Percentiles rank a stretch among this genome's conserved stretches.
Conservation (phyloP, 352 stramenopile species). For the Phytophthora colocasiae region DNA sequence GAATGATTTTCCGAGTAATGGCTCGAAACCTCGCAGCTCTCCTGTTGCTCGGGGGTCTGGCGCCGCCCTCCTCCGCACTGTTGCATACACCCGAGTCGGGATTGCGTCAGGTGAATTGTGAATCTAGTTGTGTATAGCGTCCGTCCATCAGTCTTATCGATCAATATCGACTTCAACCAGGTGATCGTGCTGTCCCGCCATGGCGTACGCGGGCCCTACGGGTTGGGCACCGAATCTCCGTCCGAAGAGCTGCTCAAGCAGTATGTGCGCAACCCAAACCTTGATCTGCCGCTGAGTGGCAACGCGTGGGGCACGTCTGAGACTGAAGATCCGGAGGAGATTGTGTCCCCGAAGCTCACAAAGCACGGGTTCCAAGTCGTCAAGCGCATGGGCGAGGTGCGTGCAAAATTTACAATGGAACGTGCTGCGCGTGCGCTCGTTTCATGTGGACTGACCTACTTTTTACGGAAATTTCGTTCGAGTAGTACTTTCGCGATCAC, state of each 20-base stretch:
- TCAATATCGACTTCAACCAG: conserved; percentile 25
- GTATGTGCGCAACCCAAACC: conserved; percentile 68
- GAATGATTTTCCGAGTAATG: too few species aligned
- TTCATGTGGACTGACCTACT: conserved; percentile 12
- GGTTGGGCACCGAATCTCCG: conserved; percentile 58
- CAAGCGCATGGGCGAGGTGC: conserved; percentile 70
- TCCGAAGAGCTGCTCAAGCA: conserved; percentile 56
- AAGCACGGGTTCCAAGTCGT: conserved; percentile 74
- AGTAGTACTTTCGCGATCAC: conserved; percentile 75
- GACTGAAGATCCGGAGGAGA: conserved; percentile 63
- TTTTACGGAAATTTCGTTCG: conserved; percentile 18
- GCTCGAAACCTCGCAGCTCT: conserved; percentile 2
- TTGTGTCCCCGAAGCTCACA: conserved; percentile 82
- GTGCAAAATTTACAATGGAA: not conserved
- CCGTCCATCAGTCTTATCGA: conserved; percentile 16
- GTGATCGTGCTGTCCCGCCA: conserved; percentile 78
- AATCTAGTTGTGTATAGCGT: conserved; percentile 2
- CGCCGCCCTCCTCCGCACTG: not conserved
- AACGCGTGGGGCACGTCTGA: conserved; percentile 75
- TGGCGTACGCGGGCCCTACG: conserved; percentile 78
- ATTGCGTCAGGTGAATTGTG: conserved; percentile 40
- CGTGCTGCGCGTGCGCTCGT: not conserved
- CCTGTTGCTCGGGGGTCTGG: conserved; percentile 9
- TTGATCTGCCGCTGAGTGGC: conserved; percentile 60
- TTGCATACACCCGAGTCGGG: conserved; percentile 23